Evolutionary conservation across 805 yeast species (phyloP), one percentile per base, ranked within the genome.

Genomic region (Tetrapisispora fleetii): DNA sequence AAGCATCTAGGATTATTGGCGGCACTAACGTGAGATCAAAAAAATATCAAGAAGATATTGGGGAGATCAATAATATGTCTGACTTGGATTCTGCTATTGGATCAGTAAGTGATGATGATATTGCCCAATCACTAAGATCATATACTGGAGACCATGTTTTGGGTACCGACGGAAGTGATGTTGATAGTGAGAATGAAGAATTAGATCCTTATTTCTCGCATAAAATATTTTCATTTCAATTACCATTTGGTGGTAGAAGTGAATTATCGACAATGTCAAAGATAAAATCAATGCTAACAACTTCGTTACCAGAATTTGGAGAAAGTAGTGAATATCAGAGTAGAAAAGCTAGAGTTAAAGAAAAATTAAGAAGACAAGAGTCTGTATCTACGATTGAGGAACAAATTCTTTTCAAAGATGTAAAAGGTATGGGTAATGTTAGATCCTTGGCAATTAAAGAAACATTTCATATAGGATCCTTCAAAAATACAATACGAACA

Each of bases 391-490:
- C 88, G 0, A 37, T 76, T 4, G 86, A 83, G 48, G 95, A 87
- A 54, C 80, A 80, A 1, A 63, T 69, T 13, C 67, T 77, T 32
- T 86, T 77, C 62, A 71, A 69, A 46, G 69, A 76, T 48, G 68
- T 74, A 24, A 77, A 76, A 43, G 80, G 80, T 6, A 72, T 79
- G 33, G 90, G 81, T 50, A 81, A 83, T 57, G 80, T 81, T 1
- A 73, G 93, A 46, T 63, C 82, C 19, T 69, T 82, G 24, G 96
- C 95, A 0, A 75, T 89, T 45, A 78, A 77, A 53, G 77, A 79
- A 50, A 77, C 86, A 1, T 57, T 88, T 4, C 69, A 75, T 16
- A 75, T 80, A 16, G 77, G 73, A n/a, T 46, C 55, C 5, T 40
- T 66, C n/a, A 56, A 57, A 40, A 55, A 58, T 19, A 52, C 60